phyloP scores from a whole-genome alignment of 768 basidiomycete genomes.

The Gymnopilus junonius region DNA sequence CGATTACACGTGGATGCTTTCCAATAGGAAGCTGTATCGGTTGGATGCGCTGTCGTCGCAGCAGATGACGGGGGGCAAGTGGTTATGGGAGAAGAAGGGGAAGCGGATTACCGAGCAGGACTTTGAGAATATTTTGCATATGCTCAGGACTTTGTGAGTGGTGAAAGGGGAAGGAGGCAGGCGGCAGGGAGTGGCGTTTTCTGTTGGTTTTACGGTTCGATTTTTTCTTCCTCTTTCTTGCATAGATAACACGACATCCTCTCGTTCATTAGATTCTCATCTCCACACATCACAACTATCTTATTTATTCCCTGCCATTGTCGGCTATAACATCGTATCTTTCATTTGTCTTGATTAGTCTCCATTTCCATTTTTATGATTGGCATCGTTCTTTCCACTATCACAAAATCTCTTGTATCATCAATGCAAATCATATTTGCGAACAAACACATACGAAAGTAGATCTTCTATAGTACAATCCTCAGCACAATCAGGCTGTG shows the following conservation, averaged over 20 bases:
- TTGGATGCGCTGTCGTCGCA: neutral
- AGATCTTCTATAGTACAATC: too few relatives aligned
- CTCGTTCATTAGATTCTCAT: neutral
- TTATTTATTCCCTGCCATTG: neutral
- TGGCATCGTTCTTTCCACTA: neutral
- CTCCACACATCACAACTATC: neutral
- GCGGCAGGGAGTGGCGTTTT: neutral
- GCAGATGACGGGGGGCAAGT: neutral
- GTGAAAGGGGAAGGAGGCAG: neutral
- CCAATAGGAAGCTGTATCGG: neutral
- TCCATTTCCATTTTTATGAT: neutral
- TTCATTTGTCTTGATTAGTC: neutral
- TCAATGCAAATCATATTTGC: neutral
- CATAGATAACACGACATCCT: neutral
- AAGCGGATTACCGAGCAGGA: neutral
- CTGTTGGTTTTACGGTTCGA: neutral
- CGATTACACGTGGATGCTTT: slow-evolving; percentile 1
- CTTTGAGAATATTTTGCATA: neutral
- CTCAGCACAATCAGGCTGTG: too few relatives aligned
- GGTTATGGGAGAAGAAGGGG: slow-evolving; percentile 2
- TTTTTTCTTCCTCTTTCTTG: neutral
- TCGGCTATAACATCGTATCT: neutral
- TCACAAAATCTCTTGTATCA: neutral
- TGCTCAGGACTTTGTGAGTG: neutral
- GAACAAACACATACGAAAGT: neutral